Evolutionary conservation across 805 yeast genomes (phyloP).

Genomic region (Kockiozyma suomiensis): DNA sequence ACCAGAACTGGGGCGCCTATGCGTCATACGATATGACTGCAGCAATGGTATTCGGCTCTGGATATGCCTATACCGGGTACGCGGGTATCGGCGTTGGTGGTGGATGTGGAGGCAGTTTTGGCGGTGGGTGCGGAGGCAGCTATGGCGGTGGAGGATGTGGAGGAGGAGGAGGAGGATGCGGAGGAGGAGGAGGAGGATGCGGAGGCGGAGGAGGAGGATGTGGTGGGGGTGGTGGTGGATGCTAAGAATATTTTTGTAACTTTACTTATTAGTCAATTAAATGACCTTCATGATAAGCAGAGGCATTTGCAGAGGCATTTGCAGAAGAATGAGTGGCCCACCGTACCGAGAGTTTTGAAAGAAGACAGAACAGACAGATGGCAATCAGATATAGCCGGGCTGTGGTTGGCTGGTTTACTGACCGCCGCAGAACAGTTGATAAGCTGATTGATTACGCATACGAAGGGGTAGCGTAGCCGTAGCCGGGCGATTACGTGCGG

Average conservation of each 20-base stretch:
- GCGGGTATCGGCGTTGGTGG: neutral
- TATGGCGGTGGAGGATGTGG: neutral
- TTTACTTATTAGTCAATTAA: no score
- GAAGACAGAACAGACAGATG: neutral
- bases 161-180: neutral
- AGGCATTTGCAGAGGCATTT: no score
- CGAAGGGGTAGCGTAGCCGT: neutral
- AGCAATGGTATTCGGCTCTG: neutral
- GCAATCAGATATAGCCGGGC: constrained; percentile 1
- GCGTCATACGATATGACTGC: neutral
- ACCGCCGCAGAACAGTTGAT: neutral
- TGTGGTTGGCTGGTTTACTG: constrained; percentile 3
- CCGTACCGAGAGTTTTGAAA: no score
- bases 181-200: neutral
- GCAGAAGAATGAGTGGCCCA: no score
- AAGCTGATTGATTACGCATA: neutral
- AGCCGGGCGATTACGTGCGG: no score
- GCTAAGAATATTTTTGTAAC: neutral
- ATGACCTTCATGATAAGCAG: no score
- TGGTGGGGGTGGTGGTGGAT: neutral
- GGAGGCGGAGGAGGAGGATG: neutral
- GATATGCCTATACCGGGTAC: neutral
- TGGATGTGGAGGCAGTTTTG: no score
- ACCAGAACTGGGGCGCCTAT: neutral
- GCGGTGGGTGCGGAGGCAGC: neutral